Percentiles rank a stretch among this genome's conserved stretches.
Conservation (phyloP, 306 rosid species). For the Quercus alba region DNA sequence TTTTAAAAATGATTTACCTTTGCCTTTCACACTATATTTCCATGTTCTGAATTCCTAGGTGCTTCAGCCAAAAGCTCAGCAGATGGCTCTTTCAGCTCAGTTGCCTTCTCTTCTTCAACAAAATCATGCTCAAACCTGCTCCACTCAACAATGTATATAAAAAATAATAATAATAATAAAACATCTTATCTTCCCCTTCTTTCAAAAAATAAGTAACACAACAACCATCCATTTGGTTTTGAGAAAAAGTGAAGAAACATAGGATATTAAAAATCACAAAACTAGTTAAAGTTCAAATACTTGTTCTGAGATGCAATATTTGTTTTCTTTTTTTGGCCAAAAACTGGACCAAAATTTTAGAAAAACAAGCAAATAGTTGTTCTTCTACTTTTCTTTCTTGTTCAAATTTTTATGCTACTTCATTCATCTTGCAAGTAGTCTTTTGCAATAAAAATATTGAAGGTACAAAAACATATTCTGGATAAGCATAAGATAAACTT, state of each 20-base stretch:
- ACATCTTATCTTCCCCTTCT: constrained; percentile 4
- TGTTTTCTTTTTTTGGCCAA: background rate
- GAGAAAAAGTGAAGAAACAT: background rate
- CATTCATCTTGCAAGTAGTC: too few relatives aligned
- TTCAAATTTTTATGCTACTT: too few relatives aligned
- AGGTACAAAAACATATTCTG: background rate
- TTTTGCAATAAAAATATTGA: background rate
- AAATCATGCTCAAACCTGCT: constrained; percentile 95
- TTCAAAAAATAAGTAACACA: background rate
- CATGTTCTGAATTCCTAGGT: too few relatives aligned
- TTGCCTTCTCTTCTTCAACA: constrained; percentile 55
- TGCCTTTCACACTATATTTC: constrained; percentile 77
- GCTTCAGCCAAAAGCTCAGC: constrained; percentile 31
- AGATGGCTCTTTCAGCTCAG: constrained; percentile 24
- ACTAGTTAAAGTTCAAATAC: background rate
- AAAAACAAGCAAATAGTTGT: background rate
- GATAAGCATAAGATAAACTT: constrained; percentile 7
- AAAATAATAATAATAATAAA: background rate
- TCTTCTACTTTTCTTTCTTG: too few relatives aligned
- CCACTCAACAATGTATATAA: constrained; percentile 24
- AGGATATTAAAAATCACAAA: background rate
- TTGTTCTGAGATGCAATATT: background rate
- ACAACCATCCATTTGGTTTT: background rate
- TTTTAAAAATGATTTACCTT: constrained; percentile 44
- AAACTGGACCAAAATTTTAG: background rate